phyloP scores from a whole-genome alignment of 768 basidiomycete species.

The Polyporus arcularius region DNA sequence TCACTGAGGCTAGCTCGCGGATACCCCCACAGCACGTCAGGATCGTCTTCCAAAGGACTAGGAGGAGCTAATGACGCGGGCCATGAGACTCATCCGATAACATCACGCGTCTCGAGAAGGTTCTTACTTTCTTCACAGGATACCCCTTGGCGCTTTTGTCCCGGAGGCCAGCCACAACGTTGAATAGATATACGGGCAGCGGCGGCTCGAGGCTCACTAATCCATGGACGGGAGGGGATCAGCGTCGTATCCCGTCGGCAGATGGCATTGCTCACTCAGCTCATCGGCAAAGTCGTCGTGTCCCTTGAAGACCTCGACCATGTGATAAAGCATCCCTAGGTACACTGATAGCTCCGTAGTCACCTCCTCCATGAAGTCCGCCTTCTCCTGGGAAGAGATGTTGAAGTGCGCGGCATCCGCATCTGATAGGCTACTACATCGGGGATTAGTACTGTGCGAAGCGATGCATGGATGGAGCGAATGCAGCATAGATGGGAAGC shows the following conservation, averaged over 20 bases:
- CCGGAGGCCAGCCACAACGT: constrained; percentile 83
- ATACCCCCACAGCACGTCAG: constrained; percentile 92
- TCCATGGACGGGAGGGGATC: constrained; percentile 7
- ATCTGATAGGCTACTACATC: constrained; percentile 69
- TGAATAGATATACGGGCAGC: constrained; percentile 89
- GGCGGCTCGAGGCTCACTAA: constrained; percentile 95
- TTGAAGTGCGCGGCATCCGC: constrained; percentile 71
- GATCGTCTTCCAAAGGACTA: constrained; percentile 93
- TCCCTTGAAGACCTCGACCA: constrained; percentile 91
- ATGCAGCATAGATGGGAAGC: too few species aligned
- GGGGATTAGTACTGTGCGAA: background rate
- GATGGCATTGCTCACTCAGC: constrained; percentile 66
- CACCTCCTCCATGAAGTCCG: constrained; percentile 85
- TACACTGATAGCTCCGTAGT: constrained; percentile 92
- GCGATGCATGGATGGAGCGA: background rate
- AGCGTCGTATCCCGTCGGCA: constrained; percentile 19
- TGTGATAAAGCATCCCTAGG: constrained; percentile 91
- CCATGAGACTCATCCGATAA: constrained; percentile 11
- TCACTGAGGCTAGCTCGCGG: constrained; percentile 80
- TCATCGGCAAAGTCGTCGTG: constrained; percentile 97
- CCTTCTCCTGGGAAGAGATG: constrained; percentile 67
- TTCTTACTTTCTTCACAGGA: constrained; percentile 89
- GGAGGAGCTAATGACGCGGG: constrained; percentile 62
- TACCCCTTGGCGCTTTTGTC: constrained; percentile 95
- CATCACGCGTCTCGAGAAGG: constrained; percentile 12